Base-by-base conservation (phyloP, 306 rosid genomes). In the Prunus padus region DNA sequence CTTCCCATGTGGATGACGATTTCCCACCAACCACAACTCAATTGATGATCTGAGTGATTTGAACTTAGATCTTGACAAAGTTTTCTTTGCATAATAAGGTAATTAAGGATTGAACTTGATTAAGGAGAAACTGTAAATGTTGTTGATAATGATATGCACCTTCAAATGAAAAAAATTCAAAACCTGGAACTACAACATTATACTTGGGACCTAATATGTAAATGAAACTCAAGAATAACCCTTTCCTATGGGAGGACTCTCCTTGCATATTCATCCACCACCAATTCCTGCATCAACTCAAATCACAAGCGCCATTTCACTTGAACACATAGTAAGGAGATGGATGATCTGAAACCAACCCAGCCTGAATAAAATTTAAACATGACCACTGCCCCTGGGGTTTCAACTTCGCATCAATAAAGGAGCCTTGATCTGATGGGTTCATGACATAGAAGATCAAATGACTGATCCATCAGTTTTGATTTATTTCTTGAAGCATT, bases 401-500 rank as follows among this genome's bases (percentile, higher is more conserved):
- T 23, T 10, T 15, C 44, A 50, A 40, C 26, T 49, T 76, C 46
- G 7, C 37, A 65, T 33, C 56, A 23, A 66, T 46, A 31, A 28
- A 68, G 47, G 28, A 70, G 45, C 55, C 52, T 54, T 5, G 15
- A 49, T 61, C 66, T 62, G 59, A 44, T 37, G 66, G 22, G 54
- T 67, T 61, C 18, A 23, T 54, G 56, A 15, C 42, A 30, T 16
- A 62, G 11, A 65, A 10, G 49, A 49, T 67, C 31, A 30, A 57
- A 57, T 28, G 45, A 46, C 46, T 18, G 8, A 42, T 65, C 46
- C 69, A 49, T 88, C 85, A 84, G 74, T 82, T 84, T 62, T 86
- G 83, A 67, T 67, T 86, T 71, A 96, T 90, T 86, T 92, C 98
- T 70, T 77, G 88, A 66, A 96, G 99, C 98, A 96, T 92, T 86